Conservation (phyloP, 1,284 basidiomycete species). For the Tremellales sp. region DNA sequence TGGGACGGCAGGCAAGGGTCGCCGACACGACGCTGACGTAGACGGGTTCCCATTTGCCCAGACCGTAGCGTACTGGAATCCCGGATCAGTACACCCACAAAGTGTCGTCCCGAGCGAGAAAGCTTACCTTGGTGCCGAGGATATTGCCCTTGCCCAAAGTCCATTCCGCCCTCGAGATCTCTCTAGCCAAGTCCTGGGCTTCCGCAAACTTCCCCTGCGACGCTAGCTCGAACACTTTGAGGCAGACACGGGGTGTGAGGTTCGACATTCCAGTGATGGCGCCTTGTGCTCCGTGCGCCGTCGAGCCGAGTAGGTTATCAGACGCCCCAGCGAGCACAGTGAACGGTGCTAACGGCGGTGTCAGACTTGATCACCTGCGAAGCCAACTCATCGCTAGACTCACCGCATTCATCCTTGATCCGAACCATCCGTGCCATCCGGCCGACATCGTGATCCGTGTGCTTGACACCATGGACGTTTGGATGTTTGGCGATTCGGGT, state of each 20-base stretch:
- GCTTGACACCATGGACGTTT: conserved; percentile 39
- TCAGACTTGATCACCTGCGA: neutral
- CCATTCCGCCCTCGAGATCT: conserved; percentile 33
- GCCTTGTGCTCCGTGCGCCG: conserved; percentile 32
- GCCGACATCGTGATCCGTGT: conserved; percentile 43
- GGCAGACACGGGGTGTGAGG: conserved; percentile 29
- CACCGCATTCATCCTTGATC: neutral
- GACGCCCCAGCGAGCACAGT: conserved; percentile 41
- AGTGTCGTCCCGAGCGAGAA: neutral
- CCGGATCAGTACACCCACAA: neutral
- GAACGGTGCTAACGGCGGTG: conserved; percentile 28
- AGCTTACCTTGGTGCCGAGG: conserved; percentile 36
- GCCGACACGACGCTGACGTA: conserved; percentile 15
- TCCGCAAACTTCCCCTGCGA: conserved; percentile 20
- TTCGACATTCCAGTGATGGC: conserved; percentile 45
- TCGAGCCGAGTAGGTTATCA: conserved; percentile 35
- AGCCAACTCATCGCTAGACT: neutral
- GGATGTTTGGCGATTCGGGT: conserved; percentile 27
- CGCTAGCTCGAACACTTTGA: conserved; percentile 31
- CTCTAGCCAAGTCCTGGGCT: conserved; percentile 25
- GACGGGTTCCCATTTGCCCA: conserved; percentile 16
- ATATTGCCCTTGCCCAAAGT: conserved; percentile 33
- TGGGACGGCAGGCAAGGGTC: conserved; percentile 19
- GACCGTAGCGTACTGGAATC: conserved; percentile 16
- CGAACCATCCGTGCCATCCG: conserved; percentile 28